Percentiles rank a stretch among this genome's conserved stretches.
These are phyloP conservation scores for Boletus coffeatus DNA, from an alignment of 1,284 basidiomycete genomes.

Conservation along the genomic window DNA sequence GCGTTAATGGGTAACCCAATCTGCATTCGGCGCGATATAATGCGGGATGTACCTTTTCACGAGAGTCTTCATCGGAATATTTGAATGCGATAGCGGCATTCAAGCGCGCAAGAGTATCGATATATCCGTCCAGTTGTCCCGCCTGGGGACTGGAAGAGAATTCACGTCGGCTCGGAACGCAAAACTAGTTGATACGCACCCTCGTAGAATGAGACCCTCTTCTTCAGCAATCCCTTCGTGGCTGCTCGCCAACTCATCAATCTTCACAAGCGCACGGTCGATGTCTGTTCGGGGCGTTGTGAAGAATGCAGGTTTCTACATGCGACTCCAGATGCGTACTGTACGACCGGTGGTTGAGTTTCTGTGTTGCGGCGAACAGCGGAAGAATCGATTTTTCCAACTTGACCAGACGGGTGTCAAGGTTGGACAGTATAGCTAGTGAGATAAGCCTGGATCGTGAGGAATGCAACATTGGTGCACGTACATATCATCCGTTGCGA, in stretches of 20 bases:
- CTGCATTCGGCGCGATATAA: background rate
- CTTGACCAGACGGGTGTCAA: conserved; percentile 70
- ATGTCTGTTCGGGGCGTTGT: conserved; percentile 51
- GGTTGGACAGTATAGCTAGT: conserved; percentile 70
- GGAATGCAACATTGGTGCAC: conserved; percentile 22
- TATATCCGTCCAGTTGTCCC: conserved; percentile 57
- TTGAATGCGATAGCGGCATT: conserved; percentile 79
- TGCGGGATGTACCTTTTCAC: conserved; percentile 44
- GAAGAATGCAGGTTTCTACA: background rate
- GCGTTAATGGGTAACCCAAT: background rate
- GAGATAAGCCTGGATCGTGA: conserved; percentile 19
- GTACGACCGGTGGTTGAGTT: conserved; percentile 61
- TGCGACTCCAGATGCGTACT: conserved; percentile 40
- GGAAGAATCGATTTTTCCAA: conserved; percentile 79
- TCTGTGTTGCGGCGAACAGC: conserved; percentile 66
- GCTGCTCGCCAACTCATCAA: conserved; percentile 69
- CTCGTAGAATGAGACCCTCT: conserved; percentile 69
- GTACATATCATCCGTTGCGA: conserved; percentile 78
- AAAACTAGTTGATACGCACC: conserved; percentile 38
- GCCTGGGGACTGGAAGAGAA: conserved; percentile 52
- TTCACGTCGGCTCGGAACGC: conserved; percentile 1
- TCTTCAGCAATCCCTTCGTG: conserved; percentile 73
- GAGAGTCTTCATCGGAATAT: conserved; percentile 49
- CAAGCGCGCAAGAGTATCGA: conserved; percentile 64
- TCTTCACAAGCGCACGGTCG: conserved; percentile 68